These are phyloP conservation scores for Hippophae tibetana DNA, from an alignment of 306 rosid species.

Conservation along the genomic window DNA sequence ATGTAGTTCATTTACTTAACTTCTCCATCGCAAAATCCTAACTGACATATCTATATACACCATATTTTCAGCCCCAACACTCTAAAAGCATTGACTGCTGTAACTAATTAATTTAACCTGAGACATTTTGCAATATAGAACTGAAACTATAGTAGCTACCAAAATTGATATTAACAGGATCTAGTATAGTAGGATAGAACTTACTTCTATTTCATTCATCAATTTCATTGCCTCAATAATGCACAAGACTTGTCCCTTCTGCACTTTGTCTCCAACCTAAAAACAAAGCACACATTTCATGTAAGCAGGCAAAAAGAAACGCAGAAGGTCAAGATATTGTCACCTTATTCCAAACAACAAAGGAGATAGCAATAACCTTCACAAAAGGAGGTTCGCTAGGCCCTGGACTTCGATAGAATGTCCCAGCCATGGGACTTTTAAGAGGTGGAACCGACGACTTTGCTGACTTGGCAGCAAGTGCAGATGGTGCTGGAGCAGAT, in stretches of 20 bases:
- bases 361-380: constrained; percentile 39
- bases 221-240: constrained; percentile 82
- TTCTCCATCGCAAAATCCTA: too few species aligned
- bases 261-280: constrained; percentile 71
- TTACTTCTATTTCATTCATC: constrained; percentile 84
- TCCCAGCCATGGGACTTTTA: constrained; percentile 76
- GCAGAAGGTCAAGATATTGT: background rate
- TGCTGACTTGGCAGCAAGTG: constrained; percentile 35
- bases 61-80: too few species aligned
- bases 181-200: constrained; percentile 17
- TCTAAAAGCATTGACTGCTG: too few species aligned
- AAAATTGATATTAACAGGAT: constrained; percentile 1
- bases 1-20: too few species aligned
- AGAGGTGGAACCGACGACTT: constrained; percentile 47
- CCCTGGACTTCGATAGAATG: constrained; percentile 59
- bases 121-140: too few species aligned
- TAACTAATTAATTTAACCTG: too few species aligned
- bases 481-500: constrained; percentile 28
- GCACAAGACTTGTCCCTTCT: constrained; percentile 68
- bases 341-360: constrained; percentile 3
- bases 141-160: too few species aligned
- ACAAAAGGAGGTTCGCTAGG: constrained; percentile 70
- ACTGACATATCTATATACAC: too few species aligned
- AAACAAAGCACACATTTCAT: constrained; percentile 11
- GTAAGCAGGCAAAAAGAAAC: constrained; percentile 2